Evolutionary conservation across 2,329 filamentous ascomycete species (phyloP).

Genomic region (Gaeumannomyces sp.): DNA sequence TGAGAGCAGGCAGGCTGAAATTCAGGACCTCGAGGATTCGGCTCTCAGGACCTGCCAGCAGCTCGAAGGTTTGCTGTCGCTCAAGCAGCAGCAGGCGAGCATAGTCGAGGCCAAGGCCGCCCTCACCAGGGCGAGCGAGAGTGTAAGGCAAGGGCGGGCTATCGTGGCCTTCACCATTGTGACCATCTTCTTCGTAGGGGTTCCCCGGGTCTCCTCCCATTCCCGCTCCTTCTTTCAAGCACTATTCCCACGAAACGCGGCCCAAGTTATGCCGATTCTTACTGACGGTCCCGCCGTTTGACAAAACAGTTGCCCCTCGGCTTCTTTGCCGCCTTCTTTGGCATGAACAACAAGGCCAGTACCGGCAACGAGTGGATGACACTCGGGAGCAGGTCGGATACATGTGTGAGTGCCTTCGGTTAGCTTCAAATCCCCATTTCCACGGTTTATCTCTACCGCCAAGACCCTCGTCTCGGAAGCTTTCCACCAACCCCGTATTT

Average conservation of each 20-base stretch:
- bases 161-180: constrained; percentile 42
- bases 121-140: constrained; percentile 31
- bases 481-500: not conserved
- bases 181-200: constrained; percentile 38
- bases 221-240: not conserved
- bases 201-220: not conserved
- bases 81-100: constrained; percentile 41
- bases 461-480: not conserved
- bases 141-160: constrained; percentile 33
- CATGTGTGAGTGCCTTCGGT: not conserved
- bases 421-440: no score
- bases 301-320: constrained; percentile 27
- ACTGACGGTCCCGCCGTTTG: not conserved
- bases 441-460: no score
- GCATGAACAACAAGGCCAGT: constrained; percentile 25
- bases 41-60: not conserved
- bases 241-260: no score
- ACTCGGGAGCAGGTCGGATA: not conserved
- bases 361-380: not conserved
- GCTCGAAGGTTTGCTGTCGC: constrained; percentile 1
- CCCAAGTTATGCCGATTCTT: not conserved
- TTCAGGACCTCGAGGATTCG: not conserved
- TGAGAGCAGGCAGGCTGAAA: not conserved
- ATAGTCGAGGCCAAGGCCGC: constrained; percentile 37
- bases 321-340: constrained; percentile 32